Evolutionary conservation across 1,139 yeast species (phyloP).

Genomic region (Lodderomyces pseudojiufengensis): DNA sequence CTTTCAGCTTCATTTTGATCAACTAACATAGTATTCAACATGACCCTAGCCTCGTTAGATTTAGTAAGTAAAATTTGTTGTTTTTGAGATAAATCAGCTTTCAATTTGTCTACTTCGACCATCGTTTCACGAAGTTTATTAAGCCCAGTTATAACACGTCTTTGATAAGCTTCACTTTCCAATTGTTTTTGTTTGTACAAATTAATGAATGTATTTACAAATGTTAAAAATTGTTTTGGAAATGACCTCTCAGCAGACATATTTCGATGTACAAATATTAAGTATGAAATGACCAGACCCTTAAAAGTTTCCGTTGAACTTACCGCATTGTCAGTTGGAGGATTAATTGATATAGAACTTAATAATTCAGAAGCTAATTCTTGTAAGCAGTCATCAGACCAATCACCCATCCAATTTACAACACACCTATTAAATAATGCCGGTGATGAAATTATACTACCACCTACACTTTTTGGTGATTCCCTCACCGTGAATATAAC

Average conservation of each 20-base stretch:
- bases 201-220: slow-evolving; percentile 45
- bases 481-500: slow-evolving; percentile 77
- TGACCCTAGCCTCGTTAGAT: slow-evolving; percentile 64
- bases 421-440: slow-evolving; percentile 92
- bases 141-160: slow-evolving; percentile 70
- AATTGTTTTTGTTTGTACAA: slow-evolving; percentile 43
- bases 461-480: slow-evolving; percentile 32
- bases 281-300: not conserved
- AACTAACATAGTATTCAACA: slow-evolving; percentile 72
- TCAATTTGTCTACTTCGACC: slow-evolving; percentile 62
- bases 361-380: slow-evolving; percentile 49
- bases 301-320: not conserved
- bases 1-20: slow-evolving; percentile 94
- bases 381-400: slow-evolving; percentile 53
- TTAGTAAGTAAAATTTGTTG: slow-evolving; percentile 48
- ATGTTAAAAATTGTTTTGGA: slow-evolving; percentile 50
- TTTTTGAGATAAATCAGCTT: slow-evolving; percentile 52
- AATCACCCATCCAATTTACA: slow-evolving; percentile 84
- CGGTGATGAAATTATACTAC: slow-evolving; percentile 67
- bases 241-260: slow-evolving; percentile 14
- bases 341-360: slow-evolving; percentile 49
- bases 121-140: slow-evolving; percentile 78
- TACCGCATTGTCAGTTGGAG: slow-evolving; percentile 32
- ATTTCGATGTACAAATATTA: slow-evolving; percentile 9
- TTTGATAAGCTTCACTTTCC: slow-evolving; percentile 61